Conservation (phyloP, 345 rosid species). For the Excoecaria cochinchinensis region DNA sequence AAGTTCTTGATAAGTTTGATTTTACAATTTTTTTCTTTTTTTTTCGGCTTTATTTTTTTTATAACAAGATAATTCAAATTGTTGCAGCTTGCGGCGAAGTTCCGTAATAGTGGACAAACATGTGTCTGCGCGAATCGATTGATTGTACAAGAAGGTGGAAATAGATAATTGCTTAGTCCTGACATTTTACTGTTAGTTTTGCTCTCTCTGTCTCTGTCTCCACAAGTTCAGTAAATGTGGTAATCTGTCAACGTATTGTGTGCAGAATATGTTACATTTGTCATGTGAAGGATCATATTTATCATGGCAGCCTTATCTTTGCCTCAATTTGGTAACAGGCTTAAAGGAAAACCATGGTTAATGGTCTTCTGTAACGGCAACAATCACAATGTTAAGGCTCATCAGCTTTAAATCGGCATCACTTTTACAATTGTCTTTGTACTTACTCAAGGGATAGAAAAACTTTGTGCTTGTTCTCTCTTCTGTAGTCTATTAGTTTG, state of each 20-base stretch:
- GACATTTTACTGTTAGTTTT: neutral
- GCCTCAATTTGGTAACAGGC: neutral
- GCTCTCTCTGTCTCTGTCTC: neutral
- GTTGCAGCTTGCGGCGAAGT: constrained; percentile 90
- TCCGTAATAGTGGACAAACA: constrained; percentile 94
- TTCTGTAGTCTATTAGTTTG: neutral
- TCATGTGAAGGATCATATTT: neutral
- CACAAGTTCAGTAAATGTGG: neutral
- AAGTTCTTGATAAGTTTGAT: neutral
- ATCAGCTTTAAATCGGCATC: neutral
- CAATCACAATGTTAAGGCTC: neutral
- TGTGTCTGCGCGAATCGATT: constrained; percentile 96
- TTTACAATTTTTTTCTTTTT: neutral
- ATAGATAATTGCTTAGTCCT: neutral
- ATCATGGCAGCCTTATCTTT: neutral
- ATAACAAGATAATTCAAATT: constrained; percentile 9
- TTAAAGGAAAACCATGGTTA: neutral
- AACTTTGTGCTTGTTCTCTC: neutral
- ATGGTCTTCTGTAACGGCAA: neutral
- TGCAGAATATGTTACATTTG: neutral
- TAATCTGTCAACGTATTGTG: neutral
- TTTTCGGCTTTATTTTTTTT: neutral
- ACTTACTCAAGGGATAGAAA: neutral
- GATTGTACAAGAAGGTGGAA: constrained; percentile 90
- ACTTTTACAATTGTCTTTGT: neutral